These are phyloP conservation scores for Dactylellina cionopaga DNA, from an alignment of 2,329 filamentous ascomycete species.

Conservation along the genomic window DNA sequence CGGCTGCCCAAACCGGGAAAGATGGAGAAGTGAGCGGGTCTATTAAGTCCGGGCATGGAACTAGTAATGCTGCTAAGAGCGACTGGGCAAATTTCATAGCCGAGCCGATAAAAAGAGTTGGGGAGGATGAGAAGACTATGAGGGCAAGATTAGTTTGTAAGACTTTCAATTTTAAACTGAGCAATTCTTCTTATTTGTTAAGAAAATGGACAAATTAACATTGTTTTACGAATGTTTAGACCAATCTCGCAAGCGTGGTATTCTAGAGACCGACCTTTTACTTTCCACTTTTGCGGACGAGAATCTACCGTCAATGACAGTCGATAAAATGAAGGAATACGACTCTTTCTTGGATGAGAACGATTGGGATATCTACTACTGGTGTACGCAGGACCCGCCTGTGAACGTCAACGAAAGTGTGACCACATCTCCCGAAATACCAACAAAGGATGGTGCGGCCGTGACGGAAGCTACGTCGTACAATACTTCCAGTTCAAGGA, in stretches of 20 bases:
- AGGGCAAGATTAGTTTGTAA: conserved; percentile 67
- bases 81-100: conserved; percentile 77
- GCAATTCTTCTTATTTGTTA: background rate
- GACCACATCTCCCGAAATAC: conserved; percentile 64
- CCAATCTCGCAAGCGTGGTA: conserved; percentile 95
- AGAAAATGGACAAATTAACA: conserved; percentile 38
- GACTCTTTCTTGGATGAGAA: conserved; percentile 97
- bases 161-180: background rate
- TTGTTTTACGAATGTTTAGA: conserved; percentile 67
- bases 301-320: conserved; percentile 78
- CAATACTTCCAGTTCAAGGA: conserved; percentile 56
- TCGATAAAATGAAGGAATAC: conserved; percentile 80
- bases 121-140: conserved; percentile 86
- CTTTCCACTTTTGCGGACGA: conserved; percentile 92
- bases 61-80: conserved; percentile 15
- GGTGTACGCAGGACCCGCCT: conserved; percentile 86
- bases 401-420: conserved; percentile 69
- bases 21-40: conserved; percentile 29
- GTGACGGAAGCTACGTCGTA: conserved; percentile 55
- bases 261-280: conserved; percentile 92
- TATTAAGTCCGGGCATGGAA: conserved; percentile 11
- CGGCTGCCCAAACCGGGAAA: conserved; percentile 3
- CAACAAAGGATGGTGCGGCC: conserved; percentile 57
- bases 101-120: conserved; percentile 84
- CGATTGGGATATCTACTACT: conserved; percentile 99